Percentiles rank a stretch among this genome's conserved stretches.
Evolutionary conservation across 306 rosid species (phyloP).

Genomic region (Lathyrus tuberosus): DNA sequence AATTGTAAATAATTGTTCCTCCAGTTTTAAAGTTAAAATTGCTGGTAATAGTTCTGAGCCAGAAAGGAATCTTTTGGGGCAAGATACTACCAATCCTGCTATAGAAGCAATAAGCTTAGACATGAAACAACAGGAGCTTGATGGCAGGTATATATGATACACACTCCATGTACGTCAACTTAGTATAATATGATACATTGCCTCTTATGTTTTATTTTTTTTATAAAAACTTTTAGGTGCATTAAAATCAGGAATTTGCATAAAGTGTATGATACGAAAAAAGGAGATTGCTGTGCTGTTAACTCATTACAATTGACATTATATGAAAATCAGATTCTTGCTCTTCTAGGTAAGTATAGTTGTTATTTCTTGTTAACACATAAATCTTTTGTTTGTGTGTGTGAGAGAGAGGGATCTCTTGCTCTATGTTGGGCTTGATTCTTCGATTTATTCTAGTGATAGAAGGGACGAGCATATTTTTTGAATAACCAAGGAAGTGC

Average conservation of each 20-base stretch:
- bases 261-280: conserved; percentile 79
- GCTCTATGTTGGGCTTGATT: neutral
- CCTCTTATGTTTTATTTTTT: conserved; percentile 29
- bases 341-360: conserved; percentile 78
- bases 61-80: conserved; percentile 41
- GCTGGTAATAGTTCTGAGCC: conserved; percentile 39
- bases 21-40: conserved; percentile 44
- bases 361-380: conserved; percentile 1
- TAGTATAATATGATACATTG: conserved; percentile 28
- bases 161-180: conserved; percentile 30
- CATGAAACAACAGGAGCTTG: conserved; percentile 96
- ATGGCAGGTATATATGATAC: conserved; percentile 71
- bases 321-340: conserved; percentile 96
- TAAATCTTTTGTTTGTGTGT: neutral
- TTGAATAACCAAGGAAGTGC: conserved; percentile 4
- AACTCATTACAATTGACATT: conserved; percentile 75
- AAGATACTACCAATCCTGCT: conserved; percentile 49
- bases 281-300: conserved; percentile 88
- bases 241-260: conserved; percentile 89
- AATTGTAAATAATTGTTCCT: conserved; percentile 36
- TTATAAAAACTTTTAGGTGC: conserved; percentile 60
- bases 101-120: conserved; percentile 80
- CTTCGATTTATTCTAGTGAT: neutral
- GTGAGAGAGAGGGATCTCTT: neutral
- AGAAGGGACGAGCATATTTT: neutral